Evolutionary conservation across 345 rosid species (phyloP), one percentile per base, ranked within the genome.

Genomic region (Corymbia maculata): DNA sequence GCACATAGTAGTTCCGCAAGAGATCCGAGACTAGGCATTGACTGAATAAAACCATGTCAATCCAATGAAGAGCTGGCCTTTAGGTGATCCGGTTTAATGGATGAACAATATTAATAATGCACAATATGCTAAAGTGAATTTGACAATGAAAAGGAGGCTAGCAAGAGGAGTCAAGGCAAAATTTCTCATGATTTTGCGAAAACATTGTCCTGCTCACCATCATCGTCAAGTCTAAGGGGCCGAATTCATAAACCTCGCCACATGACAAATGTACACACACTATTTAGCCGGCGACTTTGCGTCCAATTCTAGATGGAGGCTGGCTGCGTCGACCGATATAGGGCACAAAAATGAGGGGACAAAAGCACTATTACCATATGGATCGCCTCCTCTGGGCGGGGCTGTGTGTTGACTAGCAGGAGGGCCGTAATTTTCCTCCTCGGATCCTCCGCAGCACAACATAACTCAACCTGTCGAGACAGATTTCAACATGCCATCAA

Each of bases 391-490:
- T 89, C 89, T 93, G 30, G 97, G 98, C n/a, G 98, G 98, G 79
- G 97, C 95, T 85, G 98, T 90, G 85, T 93, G 87, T 86, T 95
- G 96, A 91, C 91, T 95, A 45, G 97, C 93, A 15, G 97, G 94
- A 9, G 97, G 95, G 82, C 96, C 96, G 70, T 90, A 85, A 26
- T 92, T 92, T 89, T 98, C 99, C 92, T 98, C 99, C 92, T 97
- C 99, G 86, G 92, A 90, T 87, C 94, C 99, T 88, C 96, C 97
- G 89, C 99, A 98, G 92, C 99, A 98, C 89, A 93, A 95, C 99
- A 98, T 97, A 47, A 86, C 87, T 93, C 89, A 89, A 87, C 85
- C 85, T 59, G 80, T 88, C 51, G 87, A 8, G 84, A 75, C 21
- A 10, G 42, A 75, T 75, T 75, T 75, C 84, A 75, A 75, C 26